phyloP scores from a whole-genome alignment of 495 filamentous ascomycete species.

The Penicillium parvum region DNA sequence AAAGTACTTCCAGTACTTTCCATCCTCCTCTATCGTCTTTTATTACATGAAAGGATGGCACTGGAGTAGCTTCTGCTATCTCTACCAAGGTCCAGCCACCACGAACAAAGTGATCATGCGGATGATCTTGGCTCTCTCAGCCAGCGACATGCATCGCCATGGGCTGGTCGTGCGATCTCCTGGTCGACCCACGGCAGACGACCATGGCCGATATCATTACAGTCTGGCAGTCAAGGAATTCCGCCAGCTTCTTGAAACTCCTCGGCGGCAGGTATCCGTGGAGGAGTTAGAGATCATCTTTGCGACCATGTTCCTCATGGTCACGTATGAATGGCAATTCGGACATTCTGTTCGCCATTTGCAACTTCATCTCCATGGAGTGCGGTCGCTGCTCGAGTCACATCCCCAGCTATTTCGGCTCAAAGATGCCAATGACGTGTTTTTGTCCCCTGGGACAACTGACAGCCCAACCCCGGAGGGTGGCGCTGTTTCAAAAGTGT shows the following conservation, averaged over 20 bases:
- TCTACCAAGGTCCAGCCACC: slow-evolving; percentile 36
- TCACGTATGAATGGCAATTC: slow-evolving; percentile 42
- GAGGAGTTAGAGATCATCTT: slow-evolving; percentile 37
- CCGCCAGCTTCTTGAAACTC: slow-evolving; percentile 36
- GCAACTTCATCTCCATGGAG: slow-evolving; percentile 38
- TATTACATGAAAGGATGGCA: slow-evolving; percentile 44
- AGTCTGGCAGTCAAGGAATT: slow-evolving; percentile 42
- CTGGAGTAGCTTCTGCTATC: slow-evolving; percentile 40
- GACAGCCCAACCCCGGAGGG: slow-evolving; percentile 6
- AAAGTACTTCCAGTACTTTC: slow-evolving; percentile 42
- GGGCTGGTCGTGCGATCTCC: slow-evolving; percentile 27
- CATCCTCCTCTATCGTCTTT: slow-evolving; percentile 37
- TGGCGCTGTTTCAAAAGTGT: slow-evolving; percentile 18
- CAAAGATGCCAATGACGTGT: slow-evolving; percentile 33
- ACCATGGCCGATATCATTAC: slow-evolving; percentile 40
- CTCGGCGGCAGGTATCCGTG: slow-evolving; percentile 23
- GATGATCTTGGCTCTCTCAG: slow-evolving; percentile 39
- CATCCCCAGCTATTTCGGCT: slow-evolving; percentile 37
- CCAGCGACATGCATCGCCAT: slow-evolving; percentile 40
- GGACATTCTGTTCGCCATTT: slow-evolving; percentile 39
- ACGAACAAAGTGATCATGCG: slow-evolving; percentile 43
- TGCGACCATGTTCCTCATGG: slow-evolving; percentile 41
- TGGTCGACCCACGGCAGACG: slow-evolving; percentile 32
- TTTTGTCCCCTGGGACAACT: slow-evolving; percentile 19
- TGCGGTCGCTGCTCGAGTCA: slow-evolving; percentile 37